Evolutionary conservation across 306 rosid species (phyloP).

Genomic region (Lupinus albus): DNA sequence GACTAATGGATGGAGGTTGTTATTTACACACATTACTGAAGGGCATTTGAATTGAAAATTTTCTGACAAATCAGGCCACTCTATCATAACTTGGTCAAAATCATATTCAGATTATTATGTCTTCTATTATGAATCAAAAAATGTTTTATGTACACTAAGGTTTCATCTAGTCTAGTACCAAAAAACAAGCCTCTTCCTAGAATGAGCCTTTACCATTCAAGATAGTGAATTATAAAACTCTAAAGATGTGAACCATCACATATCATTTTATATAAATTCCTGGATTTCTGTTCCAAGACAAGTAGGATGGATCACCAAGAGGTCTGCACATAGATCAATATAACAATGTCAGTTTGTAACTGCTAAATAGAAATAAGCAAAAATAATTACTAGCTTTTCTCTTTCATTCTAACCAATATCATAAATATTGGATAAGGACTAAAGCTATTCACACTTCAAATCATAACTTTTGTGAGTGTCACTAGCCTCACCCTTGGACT

Average conservation of each 20-base stretch:
- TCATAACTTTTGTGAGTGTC: too few species aligned
- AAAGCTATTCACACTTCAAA: background rate
- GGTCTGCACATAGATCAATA: slow-evolving; percentile 63
- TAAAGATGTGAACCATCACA: slow-evolving; percentile 4
- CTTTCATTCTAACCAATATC: background rate
- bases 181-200: slow-evolving; percentile 11
- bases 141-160: slow-evolving; percentile 35
- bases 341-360: slow-evolving; percentile 33
- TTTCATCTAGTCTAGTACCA: slow-evolving; percentile 24
- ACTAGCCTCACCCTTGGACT: too few species aligned
- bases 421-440: background rate
- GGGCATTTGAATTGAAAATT: slow-evolving; percentile 8
- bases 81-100: slow-evolving; percentile 11
- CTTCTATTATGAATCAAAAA: slow-evolving; percentile 7
- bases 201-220: slow-evolving; percentile 25
- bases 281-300: slow-evolving; percentile 80
- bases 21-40: background rate
- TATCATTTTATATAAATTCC: slow-evolving; percentile 41
- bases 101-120: slow-evolving; percentile 8
- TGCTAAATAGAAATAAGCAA: slow-evolving; percentile 7
- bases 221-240: slow-evolving; percentile 11
- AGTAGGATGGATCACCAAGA: slow-evolving; percentile 86
- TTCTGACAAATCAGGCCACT: background rate
- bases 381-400: background rate
- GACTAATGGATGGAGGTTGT: background rate